Conservation (phyloP, 2,329 filamentous ascomycete genomes). For the Periconia digitata region DNA sequence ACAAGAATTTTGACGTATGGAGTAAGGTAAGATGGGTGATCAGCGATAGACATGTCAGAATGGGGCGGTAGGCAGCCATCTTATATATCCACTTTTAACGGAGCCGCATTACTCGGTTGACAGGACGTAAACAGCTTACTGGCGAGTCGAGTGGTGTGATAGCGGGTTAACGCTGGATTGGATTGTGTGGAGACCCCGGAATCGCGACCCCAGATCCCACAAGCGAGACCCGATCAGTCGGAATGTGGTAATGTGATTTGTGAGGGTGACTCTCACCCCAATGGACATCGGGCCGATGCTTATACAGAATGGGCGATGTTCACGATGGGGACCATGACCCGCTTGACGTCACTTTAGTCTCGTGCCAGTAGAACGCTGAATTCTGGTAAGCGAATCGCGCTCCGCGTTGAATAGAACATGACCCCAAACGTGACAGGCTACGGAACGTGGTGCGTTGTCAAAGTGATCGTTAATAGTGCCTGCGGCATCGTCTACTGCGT, state of each 20-base stretch:
- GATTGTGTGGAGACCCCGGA: no score
- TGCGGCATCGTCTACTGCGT: no score
- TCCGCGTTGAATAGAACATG: no score
- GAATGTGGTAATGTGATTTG: neutral
- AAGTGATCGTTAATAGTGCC: no score
- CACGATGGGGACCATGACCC: no score
- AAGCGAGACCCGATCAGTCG: neutral
- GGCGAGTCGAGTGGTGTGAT: neutral
- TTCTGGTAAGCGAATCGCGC: no score
- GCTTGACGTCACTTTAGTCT: neutral
- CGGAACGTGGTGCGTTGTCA: no score
- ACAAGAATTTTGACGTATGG: neutral
- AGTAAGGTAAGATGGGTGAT: neutral
- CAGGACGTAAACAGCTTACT: neutral
- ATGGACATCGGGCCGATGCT: neutral
- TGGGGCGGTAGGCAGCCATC: neutral
- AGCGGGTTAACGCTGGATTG: no score
- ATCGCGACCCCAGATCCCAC: neutral
- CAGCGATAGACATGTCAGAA: neutral
- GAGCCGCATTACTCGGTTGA: slow-evolving; percentile 2
- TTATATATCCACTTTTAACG: neutral
- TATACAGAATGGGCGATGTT: no score
- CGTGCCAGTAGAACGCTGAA: no score
- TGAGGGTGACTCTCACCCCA: slow-evolving; percentile 11
- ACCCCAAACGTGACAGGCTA: no score